Base-by-base conservation (phyloP, 2,329 filamentous ascomycete genomes). In the Byssochlamys sp. region DNA sequence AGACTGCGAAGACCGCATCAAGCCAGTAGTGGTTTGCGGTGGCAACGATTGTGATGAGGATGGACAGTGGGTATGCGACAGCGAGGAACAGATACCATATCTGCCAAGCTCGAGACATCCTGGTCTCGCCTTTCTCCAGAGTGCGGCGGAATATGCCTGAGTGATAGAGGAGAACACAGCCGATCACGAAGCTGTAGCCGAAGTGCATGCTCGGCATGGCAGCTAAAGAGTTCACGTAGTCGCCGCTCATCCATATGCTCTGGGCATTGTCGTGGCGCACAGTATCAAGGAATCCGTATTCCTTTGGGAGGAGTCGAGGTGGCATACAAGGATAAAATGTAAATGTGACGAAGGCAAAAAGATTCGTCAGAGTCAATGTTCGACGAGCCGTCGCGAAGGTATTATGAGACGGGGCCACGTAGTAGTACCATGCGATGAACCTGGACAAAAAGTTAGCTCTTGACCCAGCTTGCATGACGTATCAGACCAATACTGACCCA, bases 301-400 rank as follows among this genome's bases (percentile, higher is more conserved):
- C 77, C 57, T 81, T 78, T 62, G 82, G 83, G 56, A 85, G 75
- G 55, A 85, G 74, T 10, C 83, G 77, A 55, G 83, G 83, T 1
- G 83, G 83, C 81, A 85, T 86, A 66, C 81, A 84, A 9, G 84
- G 84, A 74, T 81, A 86, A 26, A 82, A 70, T n/a, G 81, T 82
- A 66, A 86, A 86, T 59, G 83, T 76, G 60, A 81, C 63, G 61
- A 86, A 86, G 51, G 83, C 82, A 56, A 83, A 67, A 29, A 84
- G 73, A 61, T 86, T 86, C 62, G 81, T 82, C 63, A 85, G 77
- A 26, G 82, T 83, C 78, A 85, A 81, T 45, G 83, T 84, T 28
- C 83, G 75, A 56, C 83, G 77, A 33, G 81, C 77, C 7, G 76
- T 72, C 62, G 84, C 80, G 67, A 84, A 86, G 24, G 81, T 69